These are phyloP conservation scores for Coemansia biformis DNA, from an alignment of 192 early-diverging fungal species.

Conservation along the genomic window DNA sequence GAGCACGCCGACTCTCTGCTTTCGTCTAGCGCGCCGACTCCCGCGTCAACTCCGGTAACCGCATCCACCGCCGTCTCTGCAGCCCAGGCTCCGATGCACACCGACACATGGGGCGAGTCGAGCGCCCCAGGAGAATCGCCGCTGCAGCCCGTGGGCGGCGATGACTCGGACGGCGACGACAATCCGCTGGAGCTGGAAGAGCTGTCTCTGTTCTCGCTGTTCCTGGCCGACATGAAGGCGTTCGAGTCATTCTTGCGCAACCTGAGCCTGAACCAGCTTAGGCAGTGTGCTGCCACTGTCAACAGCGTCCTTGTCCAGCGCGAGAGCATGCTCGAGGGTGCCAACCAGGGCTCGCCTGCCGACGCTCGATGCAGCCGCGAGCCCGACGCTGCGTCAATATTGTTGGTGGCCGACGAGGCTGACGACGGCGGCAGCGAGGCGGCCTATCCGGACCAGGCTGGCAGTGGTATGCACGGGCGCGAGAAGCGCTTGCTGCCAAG, in stretches of 20 bases:
- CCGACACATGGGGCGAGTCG: no score
- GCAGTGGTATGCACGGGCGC: neutral
- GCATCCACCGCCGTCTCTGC: no score
- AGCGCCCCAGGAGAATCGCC: no score
- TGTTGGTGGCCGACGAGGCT: no score
- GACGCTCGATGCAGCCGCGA: no score
- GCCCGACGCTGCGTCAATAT: no score
- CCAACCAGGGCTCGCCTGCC: neutral
- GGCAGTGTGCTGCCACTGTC: slow-evolving; percentile 46
- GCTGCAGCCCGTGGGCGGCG: neutral
- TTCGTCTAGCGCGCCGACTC: slow-evolving; percentile 13
- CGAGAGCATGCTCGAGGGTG: slow-evolving; percentile 5
- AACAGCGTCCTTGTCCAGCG: slow-evolving; percentile 40
- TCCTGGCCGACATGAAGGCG: slow-evolving; percentile 33
- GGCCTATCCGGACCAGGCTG: no score
- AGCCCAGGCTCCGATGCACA: no score
- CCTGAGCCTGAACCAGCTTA: slow-evolving; percentile 42
- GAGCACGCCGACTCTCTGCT: neutral
- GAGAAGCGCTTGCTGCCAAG: neutral
- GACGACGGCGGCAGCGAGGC: neutral
- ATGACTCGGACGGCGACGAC: slow-evolving; percentile 13
- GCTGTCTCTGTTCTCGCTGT: slow-evolving; percentile 43
- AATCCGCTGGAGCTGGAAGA: slow-evolving; percentile 42
- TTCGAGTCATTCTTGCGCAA: slow-evolving; percentile 39
- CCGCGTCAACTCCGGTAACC: slow-evolving; percentile 20